phyloP scores from a whole-genome alignment of 768 basidiomycete genomes.

The Auriscalpium orientale region DNA sequence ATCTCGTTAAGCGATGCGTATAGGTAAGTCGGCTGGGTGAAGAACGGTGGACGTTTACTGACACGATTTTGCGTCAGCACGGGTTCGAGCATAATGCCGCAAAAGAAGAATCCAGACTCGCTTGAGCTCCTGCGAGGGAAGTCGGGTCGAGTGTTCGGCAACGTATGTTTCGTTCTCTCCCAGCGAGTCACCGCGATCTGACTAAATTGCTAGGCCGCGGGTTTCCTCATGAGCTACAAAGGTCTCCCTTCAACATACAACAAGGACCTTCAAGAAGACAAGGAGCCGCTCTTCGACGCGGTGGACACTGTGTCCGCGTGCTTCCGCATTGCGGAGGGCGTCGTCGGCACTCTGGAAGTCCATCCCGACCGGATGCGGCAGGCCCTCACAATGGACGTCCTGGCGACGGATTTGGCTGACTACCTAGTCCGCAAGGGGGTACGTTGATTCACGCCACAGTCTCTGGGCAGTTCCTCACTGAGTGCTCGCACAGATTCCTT shows the following conservation, averaged over 20 bases:
- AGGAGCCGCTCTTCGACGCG: conserved; percentile 93
- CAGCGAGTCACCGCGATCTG: too few relatives aligned
- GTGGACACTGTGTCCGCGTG: conserved; percentile 86
- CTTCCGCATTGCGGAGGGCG: conserved; percentile 89
- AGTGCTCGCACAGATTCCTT: conserved; percentile 63
- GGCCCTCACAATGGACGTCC: conserved; percentile 93
- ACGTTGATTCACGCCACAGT: conserved; percentile 25
- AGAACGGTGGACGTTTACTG: background rate
- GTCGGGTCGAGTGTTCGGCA: conserved; percentile 88
- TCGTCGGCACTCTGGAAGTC: conserved; percentile 85
- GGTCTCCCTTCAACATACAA: conserved; percentile 98
- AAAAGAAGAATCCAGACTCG: conserved; percentile 98
- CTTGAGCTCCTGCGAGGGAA: conserved; percentile 94
- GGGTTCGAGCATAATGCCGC: conserved; percentile 99
- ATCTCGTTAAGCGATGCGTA: conserved; percentile 96
- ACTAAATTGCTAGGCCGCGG: conserved; percentile 64
- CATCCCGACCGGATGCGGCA: conserved; percentile 84
- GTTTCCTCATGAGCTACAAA: conserved; percentile 95
- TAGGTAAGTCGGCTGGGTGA: conserved; percentile 46
- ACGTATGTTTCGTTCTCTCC: conserved; percentile 38
- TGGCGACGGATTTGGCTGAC: conserved; percentile 98
- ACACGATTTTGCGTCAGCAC: conserved; percentile 46
- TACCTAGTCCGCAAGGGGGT: conserved; percentile 99
- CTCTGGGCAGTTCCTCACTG: too few relatives aligned
- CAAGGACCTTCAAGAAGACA: conserved; percentile 98